Percentiles rank a stretch among this genome's conserved stretches.
Evolutionary conservation across 257 asterid genomes (phyloP).

Genomic region (Capsicum rhomboideum): DNA sequence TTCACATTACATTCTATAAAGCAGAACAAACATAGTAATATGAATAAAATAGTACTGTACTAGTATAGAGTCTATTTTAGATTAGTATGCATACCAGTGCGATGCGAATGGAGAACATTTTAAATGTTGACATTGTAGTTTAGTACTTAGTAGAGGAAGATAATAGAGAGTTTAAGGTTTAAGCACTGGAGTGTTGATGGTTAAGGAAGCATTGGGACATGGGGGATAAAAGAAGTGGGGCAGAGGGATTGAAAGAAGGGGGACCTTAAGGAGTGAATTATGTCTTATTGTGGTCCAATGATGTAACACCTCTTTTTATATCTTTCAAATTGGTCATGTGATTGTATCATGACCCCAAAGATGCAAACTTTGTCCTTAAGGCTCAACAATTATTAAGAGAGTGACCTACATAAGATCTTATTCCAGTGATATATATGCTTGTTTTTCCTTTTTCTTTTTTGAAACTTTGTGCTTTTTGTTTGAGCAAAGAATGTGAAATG

Average conservation of each 20-base stretch:
- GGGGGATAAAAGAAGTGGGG: background rate
- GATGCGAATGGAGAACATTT: background rate
- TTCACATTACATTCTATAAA: too few relatives aligned
- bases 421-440: background rate
- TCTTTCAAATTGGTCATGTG: conserved; percentile 15
- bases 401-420: conserved; percentile 2
- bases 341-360: conserved; percentile 11
- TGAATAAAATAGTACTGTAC: too few relatives aligned
- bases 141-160: background rate
- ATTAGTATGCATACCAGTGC: background rate
- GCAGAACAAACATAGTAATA: too few relatives aligned
- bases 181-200: conserved; percentile 25
- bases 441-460: background rate
- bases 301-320: conserved; percentile 32
- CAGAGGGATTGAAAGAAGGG: background rate
- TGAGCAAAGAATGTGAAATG: background rate
- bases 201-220: conserved; percentile 46
- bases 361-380: conserved; percentile 10
- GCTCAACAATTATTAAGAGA: background rate
- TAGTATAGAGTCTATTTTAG: too few relatives aligned
- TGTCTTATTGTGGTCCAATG: conserved; percentile 63
- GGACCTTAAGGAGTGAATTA: conserved; percentile 15
- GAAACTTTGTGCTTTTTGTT: background rate
- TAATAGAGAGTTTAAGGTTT: background rate
- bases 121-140: background rate